A percentile compares a stretch with the other conserved stretches of the same genome.
Conservation (phyloP, 1,284 basidiomycete species). For the Pisolithus thermaeus region DNA sequence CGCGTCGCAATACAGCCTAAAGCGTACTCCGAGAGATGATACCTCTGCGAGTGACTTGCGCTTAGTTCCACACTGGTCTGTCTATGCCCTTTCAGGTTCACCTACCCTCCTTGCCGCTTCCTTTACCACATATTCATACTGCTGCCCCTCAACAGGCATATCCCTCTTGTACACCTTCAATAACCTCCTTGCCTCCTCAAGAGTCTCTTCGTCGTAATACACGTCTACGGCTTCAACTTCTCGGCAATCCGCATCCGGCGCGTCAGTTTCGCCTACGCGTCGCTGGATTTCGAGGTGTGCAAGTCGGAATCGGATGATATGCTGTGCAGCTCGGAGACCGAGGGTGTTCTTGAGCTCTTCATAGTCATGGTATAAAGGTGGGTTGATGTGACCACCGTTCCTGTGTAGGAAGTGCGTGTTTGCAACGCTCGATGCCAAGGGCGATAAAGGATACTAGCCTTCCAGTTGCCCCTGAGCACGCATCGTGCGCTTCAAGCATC, state of each 20-base stretch:
- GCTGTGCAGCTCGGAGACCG: constrained; percentile 43
- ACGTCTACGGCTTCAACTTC: constrained; percentile 48
- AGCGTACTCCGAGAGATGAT: constrained; percentile 38
- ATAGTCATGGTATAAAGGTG: constrained; percentile 58
- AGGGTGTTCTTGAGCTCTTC: constrained; percentile 39
- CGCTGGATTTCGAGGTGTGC: constrained; percentile 49
- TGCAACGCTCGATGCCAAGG: neutral
- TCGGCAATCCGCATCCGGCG: constrained; percentile 40
- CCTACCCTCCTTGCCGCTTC: constrained; percentile 32
- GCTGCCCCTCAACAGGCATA: constrained; percentile 37
- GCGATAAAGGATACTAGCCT: constrained; percentile 15
- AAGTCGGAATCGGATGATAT: constrained; percentile 55
- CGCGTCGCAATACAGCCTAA: constrained; percentile 43
- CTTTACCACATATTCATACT: constrained; percentile 34
- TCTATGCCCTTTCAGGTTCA: neutral
- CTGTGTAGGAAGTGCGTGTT: constrained; percentile 26
- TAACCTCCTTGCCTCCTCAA: constrained; percentile 34
- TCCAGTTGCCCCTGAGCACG: constrained; percentile 47
- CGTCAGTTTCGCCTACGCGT: constrained; percentile 42
- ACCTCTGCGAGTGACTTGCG: constrained; percentile 27
- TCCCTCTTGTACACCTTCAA: constrained; percentile 39
- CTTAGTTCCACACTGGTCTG: neutral
- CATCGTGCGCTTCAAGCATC: constrained; percentile 46
- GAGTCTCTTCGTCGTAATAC: constrained; percentile 34
- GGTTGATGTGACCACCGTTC: constrained; percentile 68